Percentiles rank a stretch among this genome's conserved stretches.
Conservation (phyloP, 2,329 filamentous ascomycete genomes). For the Pseudogymnoascus sp. region DNA sequence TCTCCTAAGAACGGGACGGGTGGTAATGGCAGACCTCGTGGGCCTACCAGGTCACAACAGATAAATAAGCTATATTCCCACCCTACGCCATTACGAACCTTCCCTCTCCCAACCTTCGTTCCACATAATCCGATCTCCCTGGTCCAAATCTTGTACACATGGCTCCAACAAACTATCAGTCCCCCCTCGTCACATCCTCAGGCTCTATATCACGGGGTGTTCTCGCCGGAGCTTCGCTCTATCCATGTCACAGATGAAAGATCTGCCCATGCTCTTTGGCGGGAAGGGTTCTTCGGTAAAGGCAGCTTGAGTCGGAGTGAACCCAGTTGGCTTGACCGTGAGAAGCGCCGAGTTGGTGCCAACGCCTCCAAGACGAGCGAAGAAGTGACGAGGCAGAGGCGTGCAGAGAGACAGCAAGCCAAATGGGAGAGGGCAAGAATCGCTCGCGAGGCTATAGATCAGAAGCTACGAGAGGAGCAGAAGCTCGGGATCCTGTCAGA, state of each 20-base stretch:
- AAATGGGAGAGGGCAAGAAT: constrained; percentile 89
- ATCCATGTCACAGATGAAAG: constrained; percentile 74
- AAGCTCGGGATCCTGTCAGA: not conserved
- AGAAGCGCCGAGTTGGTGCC: constrained; percentile 65
- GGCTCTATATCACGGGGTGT: constrained; percentile 64
- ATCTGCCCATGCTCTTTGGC: constrained; percentile 79
- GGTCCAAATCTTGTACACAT: constrained; percentile 70
- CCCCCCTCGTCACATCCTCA: constrained; percentile 59
- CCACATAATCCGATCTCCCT: constrained; percentile 89
- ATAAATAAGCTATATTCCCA: constrained; percentile 72
- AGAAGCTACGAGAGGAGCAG: constrained; percentile 53
- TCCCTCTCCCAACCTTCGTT: constrained; percentile 81
- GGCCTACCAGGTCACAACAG: constrained; percentile 33
- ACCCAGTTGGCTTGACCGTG: constrained; percentile 82
- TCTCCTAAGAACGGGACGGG: not conserved
- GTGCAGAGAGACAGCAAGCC: constrained; percentile 73
- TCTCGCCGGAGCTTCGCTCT: constrained; percentile 74
- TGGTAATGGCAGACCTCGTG: constrained; percentile 15
- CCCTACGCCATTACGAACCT: constrained; percentile 71
- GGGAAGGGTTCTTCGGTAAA: constrained; percentile 96
- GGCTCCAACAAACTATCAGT: constrained; percentile 64
- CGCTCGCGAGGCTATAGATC: constrained; percentile 77
- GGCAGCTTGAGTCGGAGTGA: constrained; percentile 90
- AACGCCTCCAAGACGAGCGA: constrained; percentile 68
- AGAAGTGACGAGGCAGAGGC: constrained; percentile 67